Conservation (phyloP, 2,329 filamentous ascomycete genomes). For the Talaromyces verruculosus region DNA sequence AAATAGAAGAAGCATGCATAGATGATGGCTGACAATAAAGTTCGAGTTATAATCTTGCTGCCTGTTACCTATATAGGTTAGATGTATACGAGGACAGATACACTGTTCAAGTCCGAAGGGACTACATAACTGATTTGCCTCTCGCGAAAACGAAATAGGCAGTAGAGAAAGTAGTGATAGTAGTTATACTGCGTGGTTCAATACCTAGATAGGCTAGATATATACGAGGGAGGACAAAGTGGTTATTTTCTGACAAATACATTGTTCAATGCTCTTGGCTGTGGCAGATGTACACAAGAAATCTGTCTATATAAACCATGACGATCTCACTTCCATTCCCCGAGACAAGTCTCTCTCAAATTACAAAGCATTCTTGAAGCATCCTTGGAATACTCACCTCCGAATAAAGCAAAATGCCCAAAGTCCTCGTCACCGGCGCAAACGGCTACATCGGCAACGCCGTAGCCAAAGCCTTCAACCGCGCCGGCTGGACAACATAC, state of each 20-base stretch:
- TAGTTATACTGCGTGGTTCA: background rate
- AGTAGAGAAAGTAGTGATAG: background rate
- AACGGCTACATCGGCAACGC: constrained; percentile 21
- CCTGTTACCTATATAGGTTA: background rate
- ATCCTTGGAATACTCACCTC: no score
- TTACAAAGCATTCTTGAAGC: background rate
- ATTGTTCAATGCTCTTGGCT: background rate
- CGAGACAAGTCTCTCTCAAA: background rate
- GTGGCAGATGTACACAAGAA: background rate
- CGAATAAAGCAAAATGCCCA: background rate
- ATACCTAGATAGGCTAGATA: background rate
- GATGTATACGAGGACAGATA: background rate
- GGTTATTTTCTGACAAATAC: background rate
- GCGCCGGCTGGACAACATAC: constrained; percentile 20
- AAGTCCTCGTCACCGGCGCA: constrained; percentile 19
- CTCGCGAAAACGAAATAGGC: background rate
- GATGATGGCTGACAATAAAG: background rate
- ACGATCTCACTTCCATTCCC: background rate
- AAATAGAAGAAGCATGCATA: background rate
- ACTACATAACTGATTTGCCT: background rate
- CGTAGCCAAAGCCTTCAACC: constrained; percentile 19
- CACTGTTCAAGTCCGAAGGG: background rate
- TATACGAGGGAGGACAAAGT: background rate
- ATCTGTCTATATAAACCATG: background rate
- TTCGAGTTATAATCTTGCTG: background rate